A percentile compares a stretch with the other conserved stretches of the same genome.
These are phyloP conservation scores for Lecanosticta acicola DNA, from an alignment of 2,329 filamentous ascomycete species.

Conservation along the genomic window DNA sequence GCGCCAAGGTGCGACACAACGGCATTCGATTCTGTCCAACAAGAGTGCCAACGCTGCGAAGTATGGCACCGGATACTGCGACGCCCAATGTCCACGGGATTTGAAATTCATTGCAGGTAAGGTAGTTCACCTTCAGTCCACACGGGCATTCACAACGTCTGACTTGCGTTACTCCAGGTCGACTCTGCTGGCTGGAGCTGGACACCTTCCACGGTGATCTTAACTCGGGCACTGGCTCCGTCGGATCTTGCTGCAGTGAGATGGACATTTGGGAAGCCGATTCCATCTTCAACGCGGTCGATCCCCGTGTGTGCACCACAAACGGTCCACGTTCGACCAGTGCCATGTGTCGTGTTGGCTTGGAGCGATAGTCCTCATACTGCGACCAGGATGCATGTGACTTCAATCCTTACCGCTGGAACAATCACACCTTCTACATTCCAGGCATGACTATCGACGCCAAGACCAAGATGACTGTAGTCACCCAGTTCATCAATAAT, in stretches of 20 bases:
- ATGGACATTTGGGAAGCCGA: constrained; percentile 69
- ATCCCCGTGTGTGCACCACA: constrained; percentile 57
- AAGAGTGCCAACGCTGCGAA: background rate
- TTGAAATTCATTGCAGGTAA: constrained; percentile 27
- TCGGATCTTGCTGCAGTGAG: constrained; percentile 60
- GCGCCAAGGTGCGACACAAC: constrained; percentile 24
- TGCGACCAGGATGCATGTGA: constrained; percentile 67
- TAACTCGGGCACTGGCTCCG: constrained; percentile 29
- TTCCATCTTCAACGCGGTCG: constrained; percentile 57
- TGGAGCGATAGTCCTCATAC: constrained; percentile 47
- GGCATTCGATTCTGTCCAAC: constrained; percentile 13
- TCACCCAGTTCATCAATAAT: constrained; percentile 59
- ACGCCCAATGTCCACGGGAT: constrained; percentile 41
- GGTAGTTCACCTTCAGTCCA: constrained; percentile 4
- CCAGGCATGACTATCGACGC: constrained; percentile 54
- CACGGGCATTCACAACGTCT: too few relatives aligned
- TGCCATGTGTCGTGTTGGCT: constrained; percentile 43
- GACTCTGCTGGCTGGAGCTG: too few relatives aligned
- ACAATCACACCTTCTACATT: constrained; percentile 59
- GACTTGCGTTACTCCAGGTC: too few relatives aligned
- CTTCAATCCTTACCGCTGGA: constrained; percentile 63
- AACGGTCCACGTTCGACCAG: constrained; percentile 39
- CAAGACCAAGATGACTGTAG: constrained; percentile 55
- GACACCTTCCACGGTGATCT: constrained; percentile 17
- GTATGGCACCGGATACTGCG: constrained; percentile 55